Evolutionary conservation across 257 asterid species (phyloP).

Genomic region (Rehmannia glutinosa): DNA sequence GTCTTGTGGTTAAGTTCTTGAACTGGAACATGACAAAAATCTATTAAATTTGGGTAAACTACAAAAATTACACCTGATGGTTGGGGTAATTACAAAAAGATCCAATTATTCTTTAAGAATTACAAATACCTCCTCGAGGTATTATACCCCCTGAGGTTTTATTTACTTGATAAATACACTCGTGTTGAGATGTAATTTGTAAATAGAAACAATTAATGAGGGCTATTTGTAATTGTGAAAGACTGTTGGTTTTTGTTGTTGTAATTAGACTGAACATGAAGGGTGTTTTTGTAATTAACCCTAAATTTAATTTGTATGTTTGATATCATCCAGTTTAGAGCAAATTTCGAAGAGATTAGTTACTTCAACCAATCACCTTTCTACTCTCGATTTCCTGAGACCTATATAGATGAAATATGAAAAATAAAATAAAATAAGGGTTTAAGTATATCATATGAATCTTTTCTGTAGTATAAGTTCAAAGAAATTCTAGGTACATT

Average conservation of each 20-base stretch:
- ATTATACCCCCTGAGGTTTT: too few species aligned
- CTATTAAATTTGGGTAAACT: background rate
- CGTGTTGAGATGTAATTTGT: background rate
- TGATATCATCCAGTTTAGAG: background rate
- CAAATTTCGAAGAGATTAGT: background rate
- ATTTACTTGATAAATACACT: background rate
- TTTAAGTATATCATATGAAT: background rate
- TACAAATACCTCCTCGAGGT: background rate
- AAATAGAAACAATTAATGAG: background rate
- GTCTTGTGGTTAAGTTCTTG: background rate
- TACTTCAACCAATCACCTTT: background rate
- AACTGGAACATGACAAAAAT: background rate
- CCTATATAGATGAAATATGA: slow-evolving; percentile 1
- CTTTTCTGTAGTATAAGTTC: background rate
- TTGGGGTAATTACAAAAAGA: background rate
- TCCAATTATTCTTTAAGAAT: background rate
- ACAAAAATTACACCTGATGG: too few species aligned
- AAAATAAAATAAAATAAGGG: background rate
- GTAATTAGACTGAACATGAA: too few species aligned
- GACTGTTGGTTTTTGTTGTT: background rate
- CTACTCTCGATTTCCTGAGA: background rate
- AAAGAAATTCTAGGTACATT: background rate
- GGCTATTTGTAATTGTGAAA: background rate
- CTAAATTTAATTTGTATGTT: too few species aligned
- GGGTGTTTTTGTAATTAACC: too few species aligned